A percentile compares a stretch with the other conserved stretches of the same genome.
Conservation (phyloP, 495 filamentous ascomycete genomes). For the Massariosphaeria phaeospora region DNA sequence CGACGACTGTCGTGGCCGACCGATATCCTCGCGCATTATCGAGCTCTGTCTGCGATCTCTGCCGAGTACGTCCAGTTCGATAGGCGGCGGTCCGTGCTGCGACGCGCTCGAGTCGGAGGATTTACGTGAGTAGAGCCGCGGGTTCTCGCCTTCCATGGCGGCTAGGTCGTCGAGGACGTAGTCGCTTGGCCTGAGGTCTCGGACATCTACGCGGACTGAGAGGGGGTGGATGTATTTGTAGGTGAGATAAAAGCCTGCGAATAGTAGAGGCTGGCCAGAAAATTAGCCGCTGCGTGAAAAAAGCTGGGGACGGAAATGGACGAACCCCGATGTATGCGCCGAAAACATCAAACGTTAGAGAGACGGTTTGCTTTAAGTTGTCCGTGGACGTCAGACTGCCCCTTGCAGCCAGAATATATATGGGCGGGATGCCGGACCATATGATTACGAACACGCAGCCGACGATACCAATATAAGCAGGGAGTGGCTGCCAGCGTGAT, state of each 20-base stretch:
- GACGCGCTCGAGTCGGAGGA: too few species aligned
- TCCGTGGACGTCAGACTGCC: not conserved
- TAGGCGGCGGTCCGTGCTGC: too few species aligned
- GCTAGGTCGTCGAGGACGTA: slow-evolving; percentile 8
- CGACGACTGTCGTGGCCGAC: too few species aligned
- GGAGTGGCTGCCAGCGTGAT: slow-evolving; percentile 17
- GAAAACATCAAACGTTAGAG: slow-evolving; percentile 11
- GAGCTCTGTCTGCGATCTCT: too few species aligned
- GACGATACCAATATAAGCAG: slow-evolving; percentile 15
- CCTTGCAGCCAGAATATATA: slow-evolving; percentile 9
- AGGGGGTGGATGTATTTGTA: slow-evolving; percentile 9
- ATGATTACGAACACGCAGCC: slow-evolving; percentile 7
- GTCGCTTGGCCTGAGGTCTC: not conserved
- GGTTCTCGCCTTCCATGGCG: not conserved
- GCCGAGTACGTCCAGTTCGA: too few species aligned
- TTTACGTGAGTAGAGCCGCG: too few species aligned
- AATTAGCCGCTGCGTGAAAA: too few species aligned
- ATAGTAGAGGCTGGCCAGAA: slow-evolving; percentile 14
- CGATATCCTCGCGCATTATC: too few species aligned
- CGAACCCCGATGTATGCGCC: slow-evolving; percentile 17
- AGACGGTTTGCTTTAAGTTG: slow-evolving; percentile 4
- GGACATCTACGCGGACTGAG: not conserved
- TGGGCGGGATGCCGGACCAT: slow-evolving; percentile 13
- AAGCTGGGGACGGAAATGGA: too few species aligned
- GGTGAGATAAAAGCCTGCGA: slow-evolving; percentile 5